These are phyloP conservation scores for Ogataea saltuana DNA, from an alignment of 805 yeast species.

Conservation along the genomic window DNA sequence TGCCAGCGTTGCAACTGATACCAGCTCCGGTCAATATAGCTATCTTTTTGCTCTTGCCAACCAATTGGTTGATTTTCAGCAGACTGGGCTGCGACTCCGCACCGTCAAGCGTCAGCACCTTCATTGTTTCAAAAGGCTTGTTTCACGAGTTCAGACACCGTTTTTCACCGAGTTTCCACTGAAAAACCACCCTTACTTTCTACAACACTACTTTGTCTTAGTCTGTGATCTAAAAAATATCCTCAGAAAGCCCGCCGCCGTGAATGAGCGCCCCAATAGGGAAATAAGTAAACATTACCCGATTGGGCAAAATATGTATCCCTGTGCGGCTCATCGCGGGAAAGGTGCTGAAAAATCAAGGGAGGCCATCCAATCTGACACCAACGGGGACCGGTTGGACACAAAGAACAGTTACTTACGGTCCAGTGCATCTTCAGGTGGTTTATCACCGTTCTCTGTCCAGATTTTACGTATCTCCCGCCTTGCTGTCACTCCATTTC, in stretches of 20 bases:
- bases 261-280: constrained; percentile 14
- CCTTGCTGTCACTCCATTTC: no score
- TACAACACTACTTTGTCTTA: neutral
- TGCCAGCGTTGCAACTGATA: constrained; percentile 94
- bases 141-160: neutral
- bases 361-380: no score
- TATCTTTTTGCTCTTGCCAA: constrained; percentile 53
- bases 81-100: constrained; percentile 21
- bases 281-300: constrained; percentile 18
- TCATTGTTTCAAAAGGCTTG: constrained; percentile 22
- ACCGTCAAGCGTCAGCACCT: constrained; percentile 22
- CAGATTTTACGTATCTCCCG: no score
- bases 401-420: no score
- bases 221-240: constrained; percentile 5
- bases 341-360: neutral
- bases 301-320: neutral
- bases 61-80: constrained; percentile 39
- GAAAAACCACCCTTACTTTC: no score
- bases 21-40: constrained; percentile 92
- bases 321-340: neutral
- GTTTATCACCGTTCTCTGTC: no score
- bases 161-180: neutral
- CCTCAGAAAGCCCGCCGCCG: constrained; percentile 6
- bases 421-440: no score
- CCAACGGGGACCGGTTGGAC: no score